Evolutionary conservation across 2,329 filamentous ascomycete genomes (phyloP).

Genomic region (Colletotrichum agaves): DNA sequence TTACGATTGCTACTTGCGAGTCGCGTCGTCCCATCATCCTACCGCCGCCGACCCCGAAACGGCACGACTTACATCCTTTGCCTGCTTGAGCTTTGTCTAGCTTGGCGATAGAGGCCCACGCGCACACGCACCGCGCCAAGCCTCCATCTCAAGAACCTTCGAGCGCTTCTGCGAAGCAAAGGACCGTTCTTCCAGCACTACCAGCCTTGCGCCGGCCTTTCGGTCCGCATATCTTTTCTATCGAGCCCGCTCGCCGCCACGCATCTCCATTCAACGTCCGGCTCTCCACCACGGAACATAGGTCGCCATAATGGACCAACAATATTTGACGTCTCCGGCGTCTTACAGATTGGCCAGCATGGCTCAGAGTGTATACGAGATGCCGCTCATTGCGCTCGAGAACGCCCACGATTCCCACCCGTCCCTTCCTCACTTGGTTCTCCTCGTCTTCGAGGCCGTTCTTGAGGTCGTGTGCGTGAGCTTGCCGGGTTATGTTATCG

Average conservation of each 20-base stretch:
- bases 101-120: slow-evolving; percentile 29
- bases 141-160: slow-evolving; percentile 22
- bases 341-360: slow-evolving; percentile 56
- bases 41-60: slow-evolving; percentile 27
- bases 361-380: slow-evolving; percentile 52
- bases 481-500: slow-evolving; percentile 92
- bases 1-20: not conserved
- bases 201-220: slow-evolving; percentile 10
- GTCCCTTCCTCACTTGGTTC: slow-evolving; percentile 73
- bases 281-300: not conserved
- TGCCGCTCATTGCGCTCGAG: slow-evolving; percentile 54
- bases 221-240: slow-evolving; percentile 9
- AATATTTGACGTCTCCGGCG: slow-evolving; percentile 54
- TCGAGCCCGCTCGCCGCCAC: not conserved
- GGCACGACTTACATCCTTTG: slow-evolving; percentile 7
- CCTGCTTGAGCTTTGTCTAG: slow-evolving; percentile 19
- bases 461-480: slow-evolving; percentile 96
- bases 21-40: slow-evolving; percentile 11
- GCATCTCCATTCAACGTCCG: not conserved
- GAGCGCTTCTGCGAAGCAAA: slow-evolving; percentile 10
- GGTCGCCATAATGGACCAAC: slow-evolving; percentile 31
- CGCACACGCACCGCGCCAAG: slow-evolving; percentile 29
- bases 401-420: slow-evolving; percentile 67
- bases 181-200: not conserved
- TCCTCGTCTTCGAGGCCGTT: slow-evolving; percentile 94